Evolutionary conservation across 805 yeast species (phyloP), one percentile per base, ranked within the genome.

Genomic region (Nakazawaea wickerhamii): DNA sequence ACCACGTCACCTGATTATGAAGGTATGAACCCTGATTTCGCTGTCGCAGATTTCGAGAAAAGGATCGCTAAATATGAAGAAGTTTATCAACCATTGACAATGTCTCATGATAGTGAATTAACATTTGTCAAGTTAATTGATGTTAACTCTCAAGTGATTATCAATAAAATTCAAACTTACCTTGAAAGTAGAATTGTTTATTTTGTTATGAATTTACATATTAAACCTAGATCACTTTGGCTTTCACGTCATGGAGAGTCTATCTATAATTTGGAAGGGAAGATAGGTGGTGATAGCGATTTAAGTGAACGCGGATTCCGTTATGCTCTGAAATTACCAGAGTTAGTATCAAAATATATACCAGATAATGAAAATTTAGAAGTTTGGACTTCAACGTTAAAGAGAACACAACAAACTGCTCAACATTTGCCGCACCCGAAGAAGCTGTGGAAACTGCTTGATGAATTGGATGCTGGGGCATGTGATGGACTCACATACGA

Each of bases 401-500:
- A 72, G 49, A 73, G 99, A 63, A 91, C 99, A 5, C 93, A 87
- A 61, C 95, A 91, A 60, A 91, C 98, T 1, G 91, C 96, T 1
- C 77, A 84, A 46, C 73, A 71, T 58, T 70, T 91, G 53, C 88
- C 93, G 1, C 87, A 84, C 61, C 79, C 82, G 46, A 82, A 89
- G 59, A 70, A 89, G 50, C 84, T 82, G 49, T 91, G 99, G 99
- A 93, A 93, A 62, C 98, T 98, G 0, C 68, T 91, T 52, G 98
- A 91, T 60, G 99, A 91, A 65, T 74, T 91, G 48, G 98, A 91
- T 60, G 98, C 97, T 0, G 99, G 99, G 9, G 90, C 87, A 19
- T 91, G 98, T 61, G 99, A 91, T 62, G 98, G 97, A 5, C 75
- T 91, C 76, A 91, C 99, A 0, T 91, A 91, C 58, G 96, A 90